Evolutionary conservation across 345 rosid species (phyloP), one percentile per base, ranked within the genome.

Genomic region (Hypericum perforatum): DNA sequence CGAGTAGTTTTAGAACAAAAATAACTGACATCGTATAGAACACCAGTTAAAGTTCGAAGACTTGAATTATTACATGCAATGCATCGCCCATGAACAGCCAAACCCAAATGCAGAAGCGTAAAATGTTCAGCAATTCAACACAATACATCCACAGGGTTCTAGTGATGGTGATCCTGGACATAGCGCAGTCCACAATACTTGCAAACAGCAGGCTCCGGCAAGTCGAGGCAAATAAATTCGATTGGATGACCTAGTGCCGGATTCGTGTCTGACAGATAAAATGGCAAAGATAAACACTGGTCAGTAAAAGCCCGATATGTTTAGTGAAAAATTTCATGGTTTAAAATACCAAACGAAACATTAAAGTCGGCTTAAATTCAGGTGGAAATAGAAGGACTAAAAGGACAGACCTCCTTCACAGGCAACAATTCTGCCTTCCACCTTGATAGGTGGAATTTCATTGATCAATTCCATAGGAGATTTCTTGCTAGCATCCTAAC

Each of bases 391-490:
- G 50, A 53, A 54, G 1, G 32, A 22, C 1, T 22, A 22, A 4
- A 22, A 22, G 32, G 32, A 59, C 81, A 60, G 53, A 92, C 98
- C 96, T 80, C 98, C 98, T 74, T 88, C 98, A 62, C 98, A 88
- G 53, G 90, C 98, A 54, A 78, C 96, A 75, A 88, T 85, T 70
- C 96, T 81, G 71, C 90, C 98, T 69, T 77, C 86, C 64, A 92
- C 89, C 69, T 81, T 88, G 67, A 92, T 79, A 7, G 98, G 98
- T 15, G 98, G 96, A 65, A 92, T 94, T 74, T 92, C 98, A 61
- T 80, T 83, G 65, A 92, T 92, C 75, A 92, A 70, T 64, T 92
- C 98, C 98, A 92, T 88, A 40, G 98, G 98, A 61, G 96, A 88
- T 74, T 92, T 92, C 74, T 88, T 88, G 74, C 74, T 78, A 50